These are phyloP conservation scores for Mitragyna speciosa DNA, from an alignment of 257 asterid species.

Conservation along the genomic window DNA sequence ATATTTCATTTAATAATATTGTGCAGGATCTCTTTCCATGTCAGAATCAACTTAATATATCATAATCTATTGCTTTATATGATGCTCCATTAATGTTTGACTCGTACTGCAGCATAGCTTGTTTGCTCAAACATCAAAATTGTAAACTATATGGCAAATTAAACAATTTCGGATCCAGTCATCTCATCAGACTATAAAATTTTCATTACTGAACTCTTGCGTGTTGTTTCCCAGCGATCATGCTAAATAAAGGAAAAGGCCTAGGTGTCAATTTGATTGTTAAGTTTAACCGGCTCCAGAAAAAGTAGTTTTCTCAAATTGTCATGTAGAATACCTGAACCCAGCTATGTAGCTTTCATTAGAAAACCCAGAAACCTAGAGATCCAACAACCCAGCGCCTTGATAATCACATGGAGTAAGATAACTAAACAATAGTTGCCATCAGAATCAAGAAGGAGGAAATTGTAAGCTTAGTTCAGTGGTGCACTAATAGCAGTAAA, in stretches of 20 bases:
- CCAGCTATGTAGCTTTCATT: no score
- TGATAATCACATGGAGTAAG: neutral
- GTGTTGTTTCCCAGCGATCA: neutral
- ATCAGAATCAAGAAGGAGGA: no score
- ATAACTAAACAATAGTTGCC: neutral
- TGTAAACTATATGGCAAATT: neutral
- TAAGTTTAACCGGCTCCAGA: neutral
- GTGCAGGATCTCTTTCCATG: neutral
- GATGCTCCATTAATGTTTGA: no score
- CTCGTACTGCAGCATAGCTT: no score
- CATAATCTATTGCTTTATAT: no score
- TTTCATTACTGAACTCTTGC: no score
- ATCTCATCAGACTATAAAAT: neutral
- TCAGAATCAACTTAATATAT: neutral
- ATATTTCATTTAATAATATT: neutral
- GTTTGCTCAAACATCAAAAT: neutral
- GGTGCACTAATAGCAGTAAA: neutral
- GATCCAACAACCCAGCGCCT: neutral
- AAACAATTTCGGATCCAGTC: no score
- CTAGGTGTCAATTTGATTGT: neutral
- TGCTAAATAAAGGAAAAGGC: neutral
- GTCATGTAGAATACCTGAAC: no score
- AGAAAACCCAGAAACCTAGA: neutral
- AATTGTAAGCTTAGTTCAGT: neutral
- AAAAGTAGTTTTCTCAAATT: no score